phyloP scores from a whole-genome alignment of 2,329 filamentous ascomycete genomes.

The Xylariaceae sp. region DNA sequence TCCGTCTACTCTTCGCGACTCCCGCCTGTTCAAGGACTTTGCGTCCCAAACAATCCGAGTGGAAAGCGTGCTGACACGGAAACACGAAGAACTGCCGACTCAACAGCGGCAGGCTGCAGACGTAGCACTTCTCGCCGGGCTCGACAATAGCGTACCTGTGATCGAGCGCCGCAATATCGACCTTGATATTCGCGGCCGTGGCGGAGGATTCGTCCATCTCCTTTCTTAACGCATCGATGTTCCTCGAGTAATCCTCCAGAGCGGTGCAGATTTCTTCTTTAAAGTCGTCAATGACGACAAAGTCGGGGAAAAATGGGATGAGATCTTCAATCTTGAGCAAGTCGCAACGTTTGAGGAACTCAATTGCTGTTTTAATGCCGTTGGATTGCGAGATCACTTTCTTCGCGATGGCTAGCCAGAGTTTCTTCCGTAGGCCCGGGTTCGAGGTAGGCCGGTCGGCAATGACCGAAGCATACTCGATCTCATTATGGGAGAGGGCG shows the following conservation, averaged over 20 bases:
- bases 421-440: conserved; percentile 77
- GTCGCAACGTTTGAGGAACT: conserved; percentile 88
- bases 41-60: conserved; percentile 86
- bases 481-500: conserved; percentile 81
- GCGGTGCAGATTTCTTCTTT: conserved; percentile 96
- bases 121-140: conserved; percentile 90
- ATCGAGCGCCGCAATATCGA: conserved; percentile 81
- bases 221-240: conserved; percentile 80
- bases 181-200: conserved; percentile 86
- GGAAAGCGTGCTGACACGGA: conserved; percentile 95
- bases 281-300: conserved; percentile 98
- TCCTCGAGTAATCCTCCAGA: conserved; percentile 86
- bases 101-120: conserved; percentile 79
- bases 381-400: conserved; percentile 85
- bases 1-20: conserved; percentile 69
- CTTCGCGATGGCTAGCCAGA: conserved; percentile 93
- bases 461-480: conserved; percentile 84
- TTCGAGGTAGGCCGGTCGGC: conserved; percentile 81
- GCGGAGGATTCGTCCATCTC: conserved; percentile 95
- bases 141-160: conserved; percentile 93
- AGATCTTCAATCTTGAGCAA: conserved; percentile 92
- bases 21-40: conserved; percentile 81
- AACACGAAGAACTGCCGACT: conserved; percentile 97
- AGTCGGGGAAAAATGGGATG: conserved; percentile 97
- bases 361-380: conserved; percentile 88